Evolutionary conservation across 805 yeast species (phyloP).

Genomic region (Ogataea pignaliae): DNA sequence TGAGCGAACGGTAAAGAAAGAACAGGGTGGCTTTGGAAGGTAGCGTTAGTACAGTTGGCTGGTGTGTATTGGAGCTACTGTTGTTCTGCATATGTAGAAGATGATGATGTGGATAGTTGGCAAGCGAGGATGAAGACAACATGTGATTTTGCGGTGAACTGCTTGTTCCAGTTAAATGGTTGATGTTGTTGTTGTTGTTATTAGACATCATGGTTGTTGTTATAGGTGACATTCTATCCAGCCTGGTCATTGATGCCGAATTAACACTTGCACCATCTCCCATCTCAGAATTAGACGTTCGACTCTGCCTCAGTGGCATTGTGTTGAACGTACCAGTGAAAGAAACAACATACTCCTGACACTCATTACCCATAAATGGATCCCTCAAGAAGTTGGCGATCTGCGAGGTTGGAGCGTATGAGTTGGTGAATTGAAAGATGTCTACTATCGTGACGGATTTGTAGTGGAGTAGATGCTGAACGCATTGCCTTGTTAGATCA

Average conservation of each 20-base stretch:
- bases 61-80: not conserved
- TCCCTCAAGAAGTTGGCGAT: conserved; percentile 66
- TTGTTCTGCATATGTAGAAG: not conserved
- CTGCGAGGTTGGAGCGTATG: conserved; percentile 83
- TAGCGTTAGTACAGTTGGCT: conserved; percentile 23
- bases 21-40: conserved; percentile 69
- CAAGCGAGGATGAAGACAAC: not conserved
- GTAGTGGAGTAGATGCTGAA: conserved; percentile 88
- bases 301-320: conserved; percentile 30
- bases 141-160: not conserved
- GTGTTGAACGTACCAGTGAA: conserved; percentile 31
- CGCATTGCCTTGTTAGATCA: conserved; percentile 73
- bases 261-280: conserved; percentile 16
- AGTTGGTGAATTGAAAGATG: conserved; percentile 82
- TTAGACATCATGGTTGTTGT: not conserved
- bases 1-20: conserved; percentile 68
- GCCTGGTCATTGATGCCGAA: conserved; percentile 7
- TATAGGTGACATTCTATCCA: conserved; percentile 9
- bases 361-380: conserved; percentile 66
- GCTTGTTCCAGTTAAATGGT: conserved; percentile 1
- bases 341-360: conserved; percentile 74
- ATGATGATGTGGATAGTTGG: not conserved
- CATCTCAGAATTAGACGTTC: conserved; percentile 21
- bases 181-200: not conserved
- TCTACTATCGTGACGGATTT: conserved; percentile 79